Evolutionary conservation across 805 yeast species (phyloP).

Genomic region (Wickerhamiella siamensis): DNA sequence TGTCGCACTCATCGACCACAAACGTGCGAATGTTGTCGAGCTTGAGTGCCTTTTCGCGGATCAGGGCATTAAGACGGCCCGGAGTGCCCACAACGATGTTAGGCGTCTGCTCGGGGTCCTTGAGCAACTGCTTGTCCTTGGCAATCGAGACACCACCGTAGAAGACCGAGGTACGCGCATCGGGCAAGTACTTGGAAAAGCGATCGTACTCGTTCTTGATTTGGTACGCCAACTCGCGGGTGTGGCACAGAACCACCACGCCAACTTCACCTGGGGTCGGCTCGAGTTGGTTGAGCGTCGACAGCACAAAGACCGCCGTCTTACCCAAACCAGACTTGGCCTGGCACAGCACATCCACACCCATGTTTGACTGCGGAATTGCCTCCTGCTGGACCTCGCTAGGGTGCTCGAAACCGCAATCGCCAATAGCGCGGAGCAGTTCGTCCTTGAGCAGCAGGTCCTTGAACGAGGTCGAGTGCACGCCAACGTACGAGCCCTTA

Average conservation of each 20-base stretch:
- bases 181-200: constrained; percentile 97
- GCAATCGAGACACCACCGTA: constrained; percentile 87
- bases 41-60: constrained; percentile 78
- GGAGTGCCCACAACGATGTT: constrained; percentile 97
- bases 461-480: constrained; percentile 96
- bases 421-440: constrained; percentile 91
- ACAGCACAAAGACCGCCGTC: constrained; percentile 92
- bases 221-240: constrained; percentile 97
- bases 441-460: constrained; percentile 95
- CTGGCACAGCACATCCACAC: constrained; percentile 95
- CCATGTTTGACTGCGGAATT: constrained; percentile 94
- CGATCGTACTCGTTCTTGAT: constrained; percentile 94
- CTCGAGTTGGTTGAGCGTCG: constrained; percentile 92
- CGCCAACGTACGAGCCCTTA: constrained; percentile 96
- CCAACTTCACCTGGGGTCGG: constrained; percentile 96
- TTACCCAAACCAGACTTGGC: constrained; percentile 99
- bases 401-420: constrained; percentile 99
- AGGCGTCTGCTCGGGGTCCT: constrained; percentile 87
- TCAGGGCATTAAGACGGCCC: constrained; percentile 90
- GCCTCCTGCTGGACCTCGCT: constrained; percentile 98
- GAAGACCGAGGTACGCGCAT: constrained; percentile 89
- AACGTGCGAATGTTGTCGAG: constrained; percentile 83
- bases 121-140: constrained; percentile 74
- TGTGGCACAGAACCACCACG: constrained; percentile 90
- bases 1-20: constrained; percentile 97